Evolutionary conservation across 768 basidiomycete species (phyloP).

Genomic region (Dioszegia aurantiaca): DNA sequence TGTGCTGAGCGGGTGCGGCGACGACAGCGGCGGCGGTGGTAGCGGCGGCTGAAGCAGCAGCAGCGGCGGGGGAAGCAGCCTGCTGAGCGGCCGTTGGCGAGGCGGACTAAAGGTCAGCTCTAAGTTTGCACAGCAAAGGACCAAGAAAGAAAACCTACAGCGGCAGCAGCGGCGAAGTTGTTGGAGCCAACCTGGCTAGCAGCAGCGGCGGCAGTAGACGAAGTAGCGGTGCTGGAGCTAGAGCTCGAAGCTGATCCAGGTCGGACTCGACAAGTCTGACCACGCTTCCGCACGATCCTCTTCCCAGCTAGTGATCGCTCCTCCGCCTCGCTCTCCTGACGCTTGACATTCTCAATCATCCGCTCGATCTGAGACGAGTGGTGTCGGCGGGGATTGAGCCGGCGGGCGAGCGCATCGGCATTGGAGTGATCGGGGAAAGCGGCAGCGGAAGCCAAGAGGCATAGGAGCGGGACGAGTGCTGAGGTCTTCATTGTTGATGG

Average conservation of each 20-base stretch:
- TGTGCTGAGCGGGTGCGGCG: constrained; percentile 14
- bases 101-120: not conserved
- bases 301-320: constrained; percentile 2
- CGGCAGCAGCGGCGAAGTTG: not conserved
- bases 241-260: constrained; percentile 5
- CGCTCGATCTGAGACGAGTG: constrained; percentile 20
- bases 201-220: constrained; percentile 12
- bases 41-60: constrained; percentile 8
- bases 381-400: constrained; percentile 20
- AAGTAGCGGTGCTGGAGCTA: constrained; percentile 13
- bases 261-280: constrained; percentile 10
- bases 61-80: not conserved
- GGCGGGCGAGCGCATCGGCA: constrained; percentile 16
- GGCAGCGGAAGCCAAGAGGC: constrained; percentile 15
- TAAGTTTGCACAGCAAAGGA: not conserved
- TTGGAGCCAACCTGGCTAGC: not conserved
- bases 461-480: constrained; percentile 31
- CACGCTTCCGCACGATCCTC: constrained; percentile 18
- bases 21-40: constrained; percentile 15
- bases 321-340: constrained; percentile 1
- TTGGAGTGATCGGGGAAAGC: constrained; percentile 16
- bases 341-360: constrained; percentile 12
- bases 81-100: constrained; percentile 1
- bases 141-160: not conserved
- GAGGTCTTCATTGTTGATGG: constrained; percentile 32